A percentile compares a stretch with the other conserved stretches of the same genome.
These are phyloP conservation scores for Neospermospora avenae DNA, from an alignment of 2,329 filamentous ascomycete species.

Conservation along the genomic window DNA sequence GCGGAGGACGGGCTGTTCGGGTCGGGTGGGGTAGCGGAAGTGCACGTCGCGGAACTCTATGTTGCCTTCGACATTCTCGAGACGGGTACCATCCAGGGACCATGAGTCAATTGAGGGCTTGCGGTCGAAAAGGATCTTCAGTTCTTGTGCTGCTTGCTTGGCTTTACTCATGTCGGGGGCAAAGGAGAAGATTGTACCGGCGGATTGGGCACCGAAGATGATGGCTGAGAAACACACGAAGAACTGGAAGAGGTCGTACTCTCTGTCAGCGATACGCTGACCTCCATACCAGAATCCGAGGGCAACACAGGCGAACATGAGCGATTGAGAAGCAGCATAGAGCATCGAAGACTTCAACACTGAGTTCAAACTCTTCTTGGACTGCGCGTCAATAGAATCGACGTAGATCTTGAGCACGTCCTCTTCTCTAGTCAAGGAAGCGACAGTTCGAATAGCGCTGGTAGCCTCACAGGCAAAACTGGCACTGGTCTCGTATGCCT, in stretches of 20 bases:
- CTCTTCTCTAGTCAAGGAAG: conserved; percentile 79
- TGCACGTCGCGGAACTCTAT: conserved; percentile 92
- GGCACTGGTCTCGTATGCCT: conserved; percentile 75
- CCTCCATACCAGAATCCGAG: conserved; percentile 94
- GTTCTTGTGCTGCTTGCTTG: conserved; percentile 73
- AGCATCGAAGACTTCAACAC: conserved; percentile 73
- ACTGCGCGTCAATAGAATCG: conserved; percentile 61
- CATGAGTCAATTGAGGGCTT: conserved; percentile 80
- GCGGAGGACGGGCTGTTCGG: conserved; percentile 86
- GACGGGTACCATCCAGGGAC: conserved; percentile 62
- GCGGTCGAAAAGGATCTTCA: conserved; percentile 82
- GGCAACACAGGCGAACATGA: conserved; percentile 80
- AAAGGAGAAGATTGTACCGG: conserved; percentile 84
- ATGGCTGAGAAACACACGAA: conserved; percentile 87
- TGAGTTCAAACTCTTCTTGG: conserved; percentile 64
- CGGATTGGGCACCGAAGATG: conserved; percentile 89
- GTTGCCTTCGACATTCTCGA: conserved; percentile 66
- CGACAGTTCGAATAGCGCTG: conserved; percentile 89
- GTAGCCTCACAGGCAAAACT: conserved; percentile 91
- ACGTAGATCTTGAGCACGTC: conserved; percentile 76
- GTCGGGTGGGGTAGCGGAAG: conserved; percentile 89
- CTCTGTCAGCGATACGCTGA: conserved; percentile 63
- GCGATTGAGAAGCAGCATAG: conserved; percentile 80
- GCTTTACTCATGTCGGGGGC: conserved; percentile 93
- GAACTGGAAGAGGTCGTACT: conserved; percentile 82